These are phyloP conservation scores for Ophiosphaerella herpotricha DNA, from an alignment of 2,329 filamentous ascomycete genomes.

Conservation along the genomic window DNA sequence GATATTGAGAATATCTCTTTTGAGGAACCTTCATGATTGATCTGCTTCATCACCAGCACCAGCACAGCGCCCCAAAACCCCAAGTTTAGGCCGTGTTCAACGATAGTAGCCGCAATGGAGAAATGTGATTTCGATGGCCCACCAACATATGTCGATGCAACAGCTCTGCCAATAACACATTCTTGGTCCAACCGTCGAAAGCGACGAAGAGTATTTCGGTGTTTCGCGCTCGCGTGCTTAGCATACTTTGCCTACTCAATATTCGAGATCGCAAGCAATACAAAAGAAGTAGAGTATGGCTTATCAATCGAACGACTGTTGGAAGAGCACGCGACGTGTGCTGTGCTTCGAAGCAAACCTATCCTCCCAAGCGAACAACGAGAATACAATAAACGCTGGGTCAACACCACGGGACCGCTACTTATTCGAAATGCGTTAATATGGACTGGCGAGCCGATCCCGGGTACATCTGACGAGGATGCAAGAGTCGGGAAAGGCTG, in stretches of 20 bases:
- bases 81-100: too few species aligned
- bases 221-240: constrained; percentile 22
- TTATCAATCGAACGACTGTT: constrained; percentile 61
- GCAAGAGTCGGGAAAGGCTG: constrained; percentile 64
- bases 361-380: constrained; percentile 61
- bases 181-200: constrained; percentile 19
- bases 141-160: constrained; percentile 31
- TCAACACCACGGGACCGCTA: constrained; percentile 63
- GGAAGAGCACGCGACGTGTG: constrained; percentile 61
- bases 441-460: constrained; percentile 66
- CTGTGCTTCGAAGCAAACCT: constrained; percentile 60
- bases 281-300: constrained; percentile 10
- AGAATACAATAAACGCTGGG: constrained; percentile 63
- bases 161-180: constrained; percentile 3
- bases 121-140: constrained; percentile 19
- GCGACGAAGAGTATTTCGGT: constrained; percentile 21
- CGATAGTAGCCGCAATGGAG: constrained; percentile 14
- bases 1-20: too few species aligned
- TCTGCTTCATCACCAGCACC: too few species aligned
- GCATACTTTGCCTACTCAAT: constrained; percentile 25
- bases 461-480: constrained; percentile 59
- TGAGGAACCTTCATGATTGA: too few species aligned
- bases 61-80: too few species aligned
- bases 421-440: constrained; percentile 70
- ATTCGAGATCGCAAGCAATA: constrained; percentile 21